Percentiles rank a stretch among this genome's conserved stretches.
Evolutionary conservation across 2,329 filamentous ascomycete genomes (phyloP).

Genomic region (Zymoseptoria tritici): DNA sequence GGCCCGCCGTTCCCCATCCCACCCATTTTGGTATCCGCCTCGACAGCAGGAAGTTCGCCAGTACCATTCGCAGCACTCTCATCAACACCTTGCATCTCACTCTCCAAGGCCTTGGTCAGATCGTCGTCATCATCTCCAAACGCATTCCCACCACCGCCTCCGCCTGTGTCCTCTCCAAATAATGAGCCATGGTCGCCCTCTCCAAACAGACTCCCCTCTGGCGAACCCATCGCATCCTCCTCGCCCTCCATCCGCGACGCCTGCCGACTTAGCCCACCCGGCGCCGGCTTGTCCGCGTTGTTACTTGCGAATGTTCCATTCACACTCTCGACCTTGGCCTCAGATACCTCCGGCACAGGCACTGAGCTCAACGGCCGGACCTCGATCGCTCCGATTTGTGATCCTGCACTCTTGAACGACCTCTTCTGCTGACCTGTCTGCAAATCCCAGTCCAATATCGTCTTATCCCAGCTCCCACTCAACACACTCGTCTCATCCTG

Average conservation of each 20-base stretch:
- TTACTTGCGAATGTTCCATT: constrained; percentile 68
- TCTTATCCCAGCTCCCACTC: constrained; percentile 95
- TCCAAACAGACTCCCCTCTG: constrained; percentile 74
- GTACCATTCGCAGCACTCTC: constrained; percentile 27
- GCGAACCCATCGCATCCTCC: constrained; percentile 56
- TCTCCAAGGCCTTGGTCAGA: constrained; percentile 66
- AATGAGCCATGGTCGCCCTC: constrained; percentile 66
- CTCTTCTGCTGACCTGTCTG: constrained; percentile 74
- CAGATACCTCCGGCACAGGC: constrained; percentile 64
- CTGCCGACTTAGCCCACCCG: constrained; percentile 27
- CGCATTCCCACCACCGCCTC: constrained; percentile 42
- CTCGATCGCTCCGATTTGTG: constrained; percentile 85
- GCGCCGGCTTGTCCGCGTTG: constrained; percentile 52
- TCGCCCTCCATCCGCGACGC: constrained; percentile 31
- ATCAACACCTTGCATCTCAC: constrained; percentile 33
- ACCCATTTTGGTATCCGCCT: constrained; percentile 37
- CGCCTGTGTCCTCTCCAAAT: constrained; percentile 62
- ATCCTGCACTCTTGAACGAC: constrained; percentile 66
- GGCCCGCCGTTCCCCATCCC: constrained; percentile 35
- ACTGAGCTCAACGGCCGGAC: constrained; percentile 68
- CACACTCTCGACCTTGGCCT: constrained; percentile 54
- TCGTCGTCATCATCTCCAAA: constrained; percentile 83
- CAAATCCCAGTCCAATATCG: constrained; percentile 87
- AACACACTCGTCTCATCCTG: constrained; percentile 80
- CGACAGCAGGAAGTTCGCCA: background rate